A percentile compares a stretch with the other conserved stretches of the same genome.
Conservation (phyloP, 2,329 filamentous ascomycete genomes). For the Fusarium pininemorale region DNA sequence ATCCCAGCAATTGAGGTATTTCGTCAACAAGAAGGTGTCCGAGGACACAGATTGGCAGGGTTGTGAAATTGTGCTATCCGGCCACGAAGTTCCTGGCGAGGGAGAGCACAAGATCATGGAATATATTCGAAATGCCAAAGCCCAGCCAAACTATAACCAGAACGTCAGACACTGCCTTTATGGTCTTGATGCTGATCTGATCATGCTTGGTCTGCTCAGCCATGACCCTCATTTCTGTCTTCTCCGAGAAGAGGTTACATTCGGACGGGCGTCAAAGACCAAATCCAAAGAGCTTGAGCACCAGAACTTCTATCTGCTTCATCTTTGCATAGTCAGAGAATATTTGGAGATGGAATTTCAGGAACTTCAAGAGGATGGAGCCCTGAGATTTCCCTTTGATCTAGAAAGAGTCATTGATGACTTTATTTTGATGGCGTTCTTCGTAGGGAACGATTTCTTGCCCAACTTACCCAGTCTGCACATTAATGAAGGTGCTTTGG, state of each 20-base stretch:
- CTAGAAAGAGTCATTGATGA: constrained; percentile 98
- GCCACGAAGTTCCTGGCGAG: constrained; percentile 97
- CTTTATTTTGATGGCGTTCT: constrained; percentile 99
- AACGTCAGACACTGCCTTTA: constrained; percentile 98
- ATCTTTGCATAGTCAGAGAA: constrained; percentile 96
- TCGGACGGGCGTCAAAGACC: constrained; percentile 84
- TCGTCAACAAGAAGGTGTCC: constrained; percentile 98
- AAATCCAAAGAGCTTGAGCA: constrained; percentile 98
- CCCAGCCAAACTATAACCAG: constrained; percentile 89
- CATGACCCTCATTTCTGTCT: constrained; percentile 99
- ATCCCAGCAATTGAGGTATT: constrained; percentile 94
- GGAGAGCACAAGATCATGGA: constrained; percentile 99
- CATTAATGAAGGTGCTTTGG: constrained; percentile 97
- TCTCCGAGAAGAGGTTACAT: constrained; percentile 96
- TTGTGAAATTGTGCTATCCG: constrained; percentile 94
- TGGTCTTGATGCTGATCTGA: constrained; percentile 95
- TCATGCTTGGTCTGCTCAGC: constrained; percentile 97
- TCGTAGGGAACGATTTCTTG: constrained; percentile 98
- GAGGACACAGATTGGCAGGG: constrained; percentile 98
- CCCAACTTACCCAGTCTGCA: constrained; percentile 95
- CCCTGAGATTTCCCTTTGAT: constrained; percentile 82
- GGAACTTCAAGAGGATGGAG: constrained; percentile 79
- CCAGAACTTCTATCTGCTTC: constrained; percentile 97
- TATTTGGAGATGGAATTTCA: constrained; percentile 98
- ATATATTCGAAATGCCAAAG: constrained; percentile 97